Base-by-base conservation (phyloP, 202 grass and related monocot species). In the Zoysia matrella region DNA sequence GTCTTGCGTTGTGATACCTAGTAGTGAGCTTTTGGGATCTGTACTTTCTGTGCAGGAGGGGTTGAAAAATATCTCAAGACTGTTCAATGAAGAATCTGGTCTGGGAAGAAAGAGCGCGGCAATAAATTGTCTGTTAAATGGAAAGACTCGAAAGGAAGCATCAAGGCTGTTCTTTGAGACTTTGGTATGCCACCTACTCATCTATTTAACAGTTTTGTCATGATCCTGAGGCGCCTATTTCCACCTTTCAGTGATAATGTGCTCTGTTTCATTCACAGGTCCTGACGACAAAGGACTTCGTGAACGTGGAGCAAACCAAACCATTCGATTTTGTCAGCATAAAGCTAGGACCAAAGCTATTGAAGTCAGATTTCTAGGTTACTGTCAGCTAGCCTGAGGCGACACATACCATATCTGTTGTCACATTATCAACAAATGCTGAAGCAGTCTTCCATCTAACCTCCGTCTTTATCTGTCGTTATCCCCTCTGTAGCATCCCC, bases 101-200 rank as follows among this genome's bases (percentile, higher is more conserved):
- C 30, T 36, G 30, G 30, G 30, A 36, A 95, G 87, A 83, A 93
- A 98, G 80, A 89, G 22, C 73, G 80, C 92, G 41, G 88, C 85
- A 54, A 85, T 98, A 41, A 92, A 98, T 52, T 89, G 74, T 72
- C 80, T 98, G 5, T 84, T 98, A 73, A 64, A 40, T 68, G 96
- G 96, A 47, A 98, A 95, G 77, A 83, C 83, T 53, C 71, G 96
- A 79, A 98, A 98, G 69, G 96, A 98, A 95, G 92, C 96, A 73
- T 98, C 96, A 57, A 95, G 96, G 82, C 93, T 98, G 96, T 98
- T 36, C 30, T 36, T 36, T 36, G 30, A 36, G 0, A 36, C 30
- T 36, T 36, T 36, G 30, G 30, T 36, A 95, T 65, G 56, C 42
- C 43, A 54, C 52, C 58, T 50, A 6, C 30, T 36, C 30, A 36